A percentile compares a stretch with the other conserved stretches of the same genome.
Conservation (phyloP, 2,329 filamentous ascomycete genomes). For the Xylariaceae sp. region DNA sequence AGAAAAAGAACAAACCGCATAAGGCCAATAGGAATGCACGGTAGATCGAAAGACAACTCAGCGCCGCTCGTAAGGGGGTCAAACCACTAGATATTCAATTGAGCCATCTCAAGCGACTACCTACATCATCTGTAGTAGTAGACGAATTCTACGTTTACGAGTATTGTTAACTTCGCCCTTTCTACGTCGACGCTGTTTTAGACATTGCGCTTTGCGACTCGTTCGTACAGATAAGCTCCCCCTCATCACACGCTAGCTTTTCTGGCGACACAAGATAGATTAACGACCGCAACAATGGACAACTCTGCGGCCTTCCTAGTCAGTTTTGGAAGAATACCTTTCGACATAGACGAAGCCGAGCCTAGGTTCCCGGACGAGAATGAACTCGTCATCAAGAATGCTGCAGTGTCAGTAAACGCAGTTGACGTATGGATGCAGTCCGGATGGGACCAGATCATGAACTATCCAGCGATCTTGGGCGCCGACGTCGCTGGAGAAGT, state of each 20-base stretch:
- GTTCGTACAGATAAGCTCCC: not conserved
- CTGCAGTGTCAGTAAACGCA: constrained; percentile 45
- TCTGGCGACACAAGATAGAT: not conserved
- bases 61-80: not conserved
- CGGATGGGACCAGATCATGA: constrained; percentile 40
- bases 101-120: not conserved
- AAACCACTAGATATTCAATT: not conserved
- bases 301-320: constrained; percentile 23
- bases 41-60: not conserved
- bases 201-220: not conserved
- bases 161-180: not conserved
- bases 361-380: constrained; percentile 26
- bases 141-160: not conserved
- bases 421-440: constrained; percentile 42
- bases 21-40: no score
- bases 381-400: constrained; percentile 41
- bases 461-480: constrained; percentile 45
- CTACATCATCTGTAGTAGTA: not conserved
- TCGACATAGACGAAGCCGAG: constrained; percentile 20
- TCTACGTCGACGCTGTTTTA: not conserved
- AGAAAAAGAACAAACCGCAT: no score
- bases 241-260: not conserved
- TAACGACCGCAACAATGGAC: constrained; percentile 6
- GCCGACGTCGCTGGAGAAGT: constrained; percentile 45
- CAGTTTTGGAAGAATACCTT: constrained; percentile 14